Evolutionary conservation across 75 land plant species (phyloP), one percentile per base, ranked within the genome.

Genomic region (Selaginella tamariscina): DNA sequence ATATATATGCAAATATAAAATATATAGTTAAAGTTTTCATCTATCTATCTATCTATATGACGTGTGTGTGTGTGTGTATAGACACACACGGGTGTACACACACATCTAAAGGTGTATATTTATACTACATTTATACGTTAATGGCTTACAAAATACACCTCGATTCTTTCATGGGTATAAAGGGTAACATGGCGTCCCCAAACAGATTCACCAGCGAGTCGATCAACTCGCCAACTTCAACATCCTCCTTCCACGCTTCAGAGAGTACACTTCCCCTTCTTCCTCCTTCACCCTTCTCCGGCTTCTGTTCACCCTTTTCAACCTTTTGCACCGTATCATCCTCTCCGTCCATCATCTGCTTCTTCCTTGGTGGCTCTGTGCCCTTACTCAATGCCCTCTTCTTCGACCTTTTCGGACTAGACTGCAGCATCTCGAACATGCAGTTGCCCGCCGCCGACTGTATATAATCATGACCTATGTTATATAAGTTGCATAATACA

Each of bases 211-310:
- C 83, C 54, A 85, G 30, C 22, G 86, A 82, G 1, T 76, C 65
- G 56, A 81, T 32, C 65, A 86, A 56, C 22, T 77, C 67, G 39
- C 89, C 93, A 22, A 78, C 74, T 71, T 85, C 82, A 18, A 69
- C 31, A 44, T 88, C 94, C 54, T 88, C 93, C 72, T 81, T 91
- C 89, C 96, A 83, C 15, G 93, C 86, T 65, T 80, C 83, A 68
- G 76, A 56, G 33, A 91, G 77, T 28, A 66, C 68, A 31, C 69
- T 49, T 22, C 76, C 66, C 24, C 72, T 65, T 83, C 49, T 32
- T 65, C 33, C 24, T 30, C 27, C 32, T 65, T 63, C 55, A 27
- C 22, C 56, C 68, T 75, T 67, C 30, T 80, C 71, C 71, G 30
- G 70, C 56, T 75, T 66, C n/a, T n/a, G n/a, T 5, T 39, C 49